phyloP scores from a whole-genome alignment of 495 filamentous ascomycete species.

The Lichenothelia convexa region DNA sequence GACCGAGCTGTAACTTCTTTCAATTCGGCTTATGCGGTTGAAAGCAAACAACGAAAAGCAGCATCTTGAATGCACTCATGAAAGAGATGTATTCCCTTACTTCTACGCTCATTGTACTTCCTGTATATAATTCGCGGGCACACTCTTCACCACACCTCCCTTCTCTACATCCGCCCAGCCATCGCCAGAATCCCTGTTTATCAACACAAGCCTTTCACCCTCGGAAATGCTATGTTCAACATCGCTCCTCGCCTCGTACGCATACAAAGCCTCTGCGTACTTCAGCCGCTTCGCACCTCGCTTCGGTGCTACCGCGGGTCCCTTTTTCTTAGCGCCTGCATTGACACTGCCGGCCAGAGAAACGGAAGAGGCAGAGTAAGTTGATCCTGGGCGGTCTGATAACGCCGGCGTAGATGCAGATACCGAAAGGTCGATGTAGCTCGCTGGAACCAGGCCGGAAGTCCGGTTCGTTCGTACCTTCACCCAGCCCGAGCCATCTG shows the following conservation, averaged over 20 bases:
- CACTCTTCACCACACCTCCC: conserved; percentile 74
- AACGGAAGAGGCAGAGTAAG: conserved; percentile 38
- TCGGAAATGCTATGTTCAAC: conserved; percentile 77
- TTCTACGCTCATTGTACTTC: conserved; percentile 29
- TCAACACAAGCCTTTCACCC: conserved; percentile 79
- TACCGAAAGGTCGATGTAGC: conserved; percentile 44
- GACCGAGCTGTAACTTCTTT: no score
- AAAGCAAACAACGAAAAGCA: no score
- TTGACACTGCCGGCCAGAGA: conserved; percentile 13
- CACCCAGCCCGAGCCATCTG: conserved; percentile 85
- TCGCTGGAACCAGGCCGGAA: conserved; percentile 72
- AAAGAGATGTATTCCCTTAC: no score
- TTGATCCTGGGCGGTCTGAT: conserved; percentile 39
- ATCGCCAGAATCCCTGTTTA: conserved; percentile 70
- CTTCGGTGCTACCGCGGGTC: conserved; percentile 79
- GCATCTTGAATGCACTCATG: no score
- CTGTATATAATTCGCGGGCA: conserved; percentile 86
- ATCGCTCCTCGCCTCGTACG: conserved; percentile 72
- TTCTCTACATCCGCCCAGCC: conserved; percentile 95
- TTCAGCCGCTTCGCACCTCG: conserved; percentile 88
- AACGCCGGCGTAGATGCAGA: conserved; percentile 20
- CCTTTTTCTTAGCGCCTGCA: conserved; percentile 51
- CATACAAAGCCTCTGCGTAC: conserved; percentile 85
- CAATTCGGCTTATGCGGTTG: no score
- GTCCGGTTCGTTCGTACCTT: conserved; percentile 48